Percentiles rank a stretch among this genome's conserved stretches.
Evolutionary conservation across 2,329 filamentous ascomycete genomes (phyloP).

Genomic region (Penicillium sp.): DNA sequence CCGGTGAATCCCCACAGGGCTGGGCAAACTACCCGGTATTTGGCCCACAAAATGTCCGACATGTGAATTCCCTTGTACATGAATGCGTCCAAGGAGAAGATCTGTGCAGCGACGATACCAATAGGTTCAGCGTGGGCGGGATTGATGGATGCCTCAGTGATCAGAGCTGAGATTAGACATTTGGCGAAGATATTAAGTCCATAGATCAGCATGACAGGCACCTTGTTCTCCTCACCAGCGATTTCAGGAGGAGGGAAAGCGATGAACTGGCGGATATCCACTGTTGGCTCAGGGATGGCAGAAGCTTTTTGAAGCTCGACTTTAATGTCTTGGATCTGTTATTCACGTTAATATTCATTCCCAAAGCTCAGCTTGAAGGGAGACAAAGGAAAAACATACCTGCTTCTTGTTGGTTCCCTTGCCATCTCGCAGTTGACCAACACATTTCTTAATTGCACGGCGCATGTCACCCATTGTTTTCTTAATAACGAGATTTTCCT

Average conservation of each 20-base stretch:
- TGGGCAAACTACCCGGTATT: slow-evolving; percentile 74
- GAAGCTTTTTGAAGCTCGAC: slow-evolving; percentile 52
- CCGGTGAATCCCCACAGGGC: slow-evolving; percentile 80
- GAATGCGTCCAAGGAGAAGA: slow-evolving; percentile 67
- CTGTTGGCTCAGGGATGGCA: slow-evolving; percentile 49
- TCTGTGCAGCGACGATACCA: slow-evolving; percentile 67
- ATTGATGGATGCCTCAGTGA: slow-evolving; percentile 60
- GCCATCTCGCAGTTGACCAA: slow-evolving; percentile 64
- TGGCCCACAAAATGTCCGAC: slow-evolving; percentile 80
- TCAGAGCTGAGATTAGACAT: slow-evolving; percentile 63
- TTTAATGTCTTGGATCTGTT: slow-evolving; percentile 44
- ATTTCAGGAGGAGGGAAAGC: slow-evolving; percentile 40
- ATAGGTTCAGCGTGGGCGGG: slow-evolving; percentile 68
- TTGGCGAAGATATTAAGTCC: slow-evolving; percentile 73
- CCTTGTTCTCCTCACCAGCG: slow-evolving; percentile 41
- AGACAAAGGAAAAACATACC: slow-evolving; percentile 34
- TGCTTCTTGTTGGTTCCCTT: slow-evolving; percentile 57
- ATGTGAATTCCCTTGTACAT: slow-evolving; percentile 63
- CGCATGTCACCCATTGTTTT: slow-evolving; percentile 65
- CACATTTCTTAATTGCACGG: slow-evolving; percentile 62
- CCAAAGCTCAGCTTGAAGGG: no score
- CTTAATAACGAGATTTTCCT: slow-evolving; percentile 56
- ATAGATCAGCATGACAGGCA: slow-evolving; percentile 66
- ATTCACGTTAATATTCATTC: slow-evolving; percentile 8
- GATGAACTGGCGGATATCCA: slow-evolving; percentile 55